Conservation (phyloP, 2,329 filamentous ascomycete species). For the Ampelomyces quisqualis region DNA sequence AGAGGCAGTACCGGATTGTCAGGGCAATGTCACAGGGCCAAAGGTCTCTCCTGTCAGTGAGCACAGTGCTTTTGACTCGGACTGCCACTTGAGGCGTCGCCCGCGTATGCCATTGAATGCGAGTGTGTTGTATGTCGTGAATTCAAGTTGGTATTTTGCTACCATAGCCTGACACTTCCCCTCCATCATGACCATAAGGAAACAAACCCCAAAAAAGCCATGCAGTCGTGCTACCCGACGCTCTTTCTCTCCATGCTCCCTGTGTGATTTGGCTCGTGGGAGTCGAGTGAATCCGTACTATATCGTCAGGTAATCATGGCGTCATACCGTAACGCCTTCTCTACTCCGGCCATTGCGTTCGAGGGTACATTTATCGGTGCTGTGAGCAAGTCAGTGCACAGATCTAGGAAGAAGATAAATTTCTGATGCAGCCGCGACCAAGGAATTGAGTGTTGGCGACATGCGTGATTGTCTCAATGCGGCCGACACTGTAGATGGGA, state of each 20-base stretch:
- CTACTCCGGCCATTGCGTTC: constrained; percentile 28
- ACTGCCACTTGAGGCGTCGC: neutral
- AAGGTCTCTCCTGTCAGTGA: no score
- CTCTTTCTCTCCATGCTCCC: constrained; percentile 12
- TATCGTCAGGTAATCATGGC: constrained; percentile 34
- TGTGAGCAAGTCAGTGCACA: constrained; percentile 17
- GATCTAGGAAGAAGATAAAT: neutral
- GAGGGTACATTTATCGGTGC: constrained; percentile 39
- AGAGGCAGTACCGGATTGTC: no score
- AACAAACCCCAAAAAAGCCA: constrained; percentile 26
- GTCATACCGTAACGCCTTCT: constrained; percentile 31
- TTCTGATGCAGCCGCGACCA: neutral
- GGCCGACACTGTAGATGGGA: neutral
- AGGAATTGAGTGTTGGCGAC: no score
- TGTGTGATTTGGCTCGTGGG: constrained; percentile 12
- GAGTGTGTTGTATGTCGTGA: constrained; percentile 6
- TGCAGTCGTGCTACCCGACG: constrained; percentile 23
- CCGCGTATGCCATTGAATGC: neutral
- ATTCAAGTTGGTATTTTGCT: constrained; percentile 31
- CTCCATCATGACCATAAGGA: constrained; percentile 13
- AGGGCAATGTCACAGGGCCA: neutral
- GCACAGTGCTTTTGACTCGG: neutral
- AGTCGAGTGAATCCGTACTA: constrained; percentile 17
- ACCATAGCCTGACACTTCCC: constrained; percentile 23
- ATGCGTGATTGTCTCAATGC: neutral